A percentile compares a stretch with the other conserved stretches of the same genome.
Conservation (phyloP, 2,329 filamentous ascomycete species). For the Emergomyces africanus region DNA sequence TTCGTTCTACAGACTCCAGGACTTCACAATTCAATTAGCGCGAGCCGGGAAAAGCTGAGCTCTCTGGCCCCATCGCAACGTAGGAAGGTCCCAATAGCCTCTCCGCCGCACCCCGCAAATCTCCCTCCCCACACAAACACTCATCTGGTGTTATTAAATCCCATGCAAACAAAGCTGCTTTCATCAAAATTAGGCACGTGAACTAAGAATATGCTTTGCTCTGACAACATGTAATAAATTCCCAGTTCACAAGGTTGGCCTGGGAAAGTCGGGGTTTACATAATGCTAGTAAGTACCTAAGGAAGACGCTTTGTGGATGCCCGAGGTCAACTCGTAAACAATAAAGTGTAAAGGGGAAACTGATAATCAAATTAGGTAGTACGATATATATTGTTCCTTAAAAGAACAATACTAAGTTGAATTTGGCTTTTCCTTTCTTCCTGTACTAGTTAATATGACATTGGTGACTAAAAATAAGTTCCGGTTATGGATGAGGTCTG, state of each 20-base stretch:
- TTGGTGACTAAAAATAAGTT: no score
- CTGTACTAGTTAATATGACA: neutral
- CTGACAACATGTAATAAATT: neutral
- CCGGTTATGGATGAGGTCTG: neutral
- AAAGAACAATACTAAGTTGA: neutral
- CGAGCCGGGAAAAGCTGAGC: neutral
- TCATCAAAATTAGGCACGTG: neutral
- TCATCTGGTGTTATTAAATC: neutral
- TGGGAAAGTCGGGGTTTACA: neutral
- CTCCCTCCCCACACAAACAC: no score
- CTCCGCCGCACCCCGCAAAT: no score
- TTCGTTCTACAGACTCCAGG: neutral
- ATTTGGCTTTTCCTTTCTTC: neutral
- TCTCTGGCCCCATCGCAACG: no score
- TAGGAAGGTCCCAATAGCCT: no score
- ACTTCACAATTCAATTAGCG: neutral
- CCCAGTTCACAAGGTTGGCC: neutral
- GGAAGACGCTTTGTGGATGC: no score
- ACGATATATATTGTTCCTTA: neutral
- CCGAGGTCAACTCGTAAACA: neutral
- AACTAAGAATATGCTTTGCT: neutral
- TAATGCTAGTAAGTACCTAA: no score
- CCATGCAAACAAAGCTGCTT: neutral
- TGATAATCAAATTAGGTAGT: neutral
- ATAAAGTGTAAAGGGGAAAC: neutral